These are phyloP conservation scores for Fusarium praegraminearum DNA, from an alignment of 2,329 filamentous ascomycete genomes.

Conservation along the genomic window DNA sequence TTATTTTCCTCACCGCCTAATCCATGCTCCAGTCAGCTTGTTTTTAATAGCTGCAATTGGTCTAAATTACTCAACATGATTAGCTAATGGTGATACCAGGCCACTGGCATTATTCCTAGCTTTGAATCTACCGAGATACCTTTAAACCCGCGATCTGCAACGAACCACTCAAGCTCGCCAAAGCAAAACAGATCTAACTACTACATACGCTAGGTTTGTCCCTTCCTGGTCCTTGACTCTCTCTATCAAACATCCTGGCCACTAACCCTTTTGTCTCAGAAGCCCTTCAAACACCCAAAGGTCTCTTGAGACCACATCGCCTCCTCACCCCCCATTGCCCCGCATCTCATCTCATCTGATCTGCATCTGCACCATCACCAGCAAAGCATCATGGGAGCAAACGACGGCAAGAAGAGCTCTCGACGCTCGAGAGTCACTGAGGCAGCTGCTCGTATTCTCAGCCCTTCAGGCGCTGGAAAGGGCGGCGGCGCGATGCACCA, in stretches of 20 bases:
- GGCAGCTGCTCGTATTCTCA: constrained; percentile 9
- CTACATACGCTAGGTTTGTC: constrained; percentile 23
- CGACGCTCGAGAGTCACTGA: constrained; percentile 10
- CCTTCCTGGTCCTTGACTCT: background rate
- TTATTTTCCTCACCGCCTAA: constrained; percentile 33
- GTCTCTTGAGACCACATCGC: constrained; percentile 13
- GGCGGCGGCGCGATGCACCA: constrained; percentile 14
- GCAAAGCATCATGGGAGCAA: constrained; percentile 24
- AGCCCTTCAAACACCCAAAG: background rate
- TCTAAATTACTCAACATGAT: constrained; percentile 1
- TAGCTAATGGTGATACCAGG: constrained; percentile 35
- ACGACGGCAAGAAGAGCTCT: constrained; percentile 22
- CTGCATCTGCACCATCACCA: background rate
- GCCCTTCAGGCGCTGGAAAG: constrained; percentile 9
- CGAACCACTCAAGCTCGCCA: constrained; percentile 29
- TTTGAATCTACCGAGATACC: constrained; percentile 36
- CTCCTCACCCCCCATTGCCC: constrained; percentile 8
- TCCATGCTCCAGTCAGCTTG: constrained; percentile 14
- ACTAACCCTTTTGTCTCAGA: background rate
- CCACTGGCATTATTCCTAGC: constrained; percentile 31
- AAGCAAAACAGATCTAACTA: constrained; percentile 19
- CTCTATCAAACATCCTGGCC: constrained; percentile 1
- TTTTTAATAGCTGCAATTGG: background rate
- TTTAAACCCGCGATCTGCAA: constrained; percentile 36
- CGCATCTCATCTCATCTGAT: constrained; percentile 15